A percentile compares a stretch with the other conserved stretches of the same genome.
These are phyloP conservation scores for Talaromyces sp. DNA, from an alignment of 2,329 filamentous ascomycete genomes.

Conservation along the genomic window DNA sequence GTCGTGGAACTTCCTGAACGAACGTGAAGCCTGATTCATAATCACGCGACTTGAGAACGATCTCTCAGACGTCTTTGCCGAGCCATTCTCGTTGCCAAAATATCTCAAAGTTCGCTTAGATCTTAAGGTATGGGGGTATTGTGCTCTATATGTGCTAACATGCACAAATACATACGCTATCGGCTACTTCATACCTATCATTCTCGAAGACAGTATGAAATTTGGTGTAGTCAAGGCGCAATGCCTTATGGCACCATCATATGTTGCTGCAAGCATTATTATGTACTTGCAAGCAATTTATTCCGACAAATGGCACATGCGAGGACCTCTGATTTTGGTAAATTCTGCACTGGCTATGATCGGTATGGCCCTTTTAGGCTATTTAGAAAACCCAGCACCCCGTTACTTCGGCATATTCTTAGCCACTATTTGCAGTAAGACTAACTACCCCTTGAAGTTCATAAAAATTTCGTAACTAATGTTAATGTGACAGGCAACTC, in stretches of 20 bases:
- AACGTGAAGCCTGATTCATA: constrained; percentile 42
- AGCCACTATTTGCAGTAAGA: neutral
- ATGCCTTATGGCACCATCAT: constrained; percentile 67
- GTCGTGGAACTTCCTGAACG: constrained; percentile 28
- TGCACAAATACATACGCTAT: constrained; percentile 61
- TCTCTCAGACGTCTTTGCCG: constrained; percentile 45
- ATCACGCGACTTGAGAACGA: constrained; percentile 48
- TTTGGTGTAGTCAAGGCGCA: constrained; percentile 52
- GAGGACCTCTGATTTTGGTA: constrained; percentile 60
- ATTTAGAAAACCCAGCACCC: constrained; percentile 48
- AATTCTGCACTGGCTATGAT: constrained; percentile 63
- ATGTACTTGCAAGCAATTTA: constrained; percentile 57
- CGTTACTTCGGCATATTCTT: constrained; percentile 73
- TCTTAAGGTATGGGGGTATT: constrained; percentile 51
- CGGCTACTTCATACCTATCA: constrained; percentile 73
- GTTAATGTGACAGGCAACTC: neutral
- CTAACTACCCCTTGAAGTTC: neutral
- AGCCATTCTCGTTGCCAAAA: constrained; percentile 43
- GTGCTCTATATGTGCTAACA: constrained; percentile 42
- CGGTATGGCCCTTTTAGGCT: constrained; percentile 68
- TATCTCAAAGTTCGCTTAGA: constrained; percentile 46
- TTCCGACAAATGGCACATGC: constrained; percentile 61
- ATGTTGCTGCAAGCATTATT: constrained; percentile 57
- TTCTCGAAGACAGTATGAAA: constrained; percentile 46
- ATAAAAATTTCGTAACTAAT: neutral